These are phyloP conservation scores for Penicillium subrubescens DNA, from an alignment of 495 filamentous ascomycete genomes.

Conservation along the genomic window DNA sequence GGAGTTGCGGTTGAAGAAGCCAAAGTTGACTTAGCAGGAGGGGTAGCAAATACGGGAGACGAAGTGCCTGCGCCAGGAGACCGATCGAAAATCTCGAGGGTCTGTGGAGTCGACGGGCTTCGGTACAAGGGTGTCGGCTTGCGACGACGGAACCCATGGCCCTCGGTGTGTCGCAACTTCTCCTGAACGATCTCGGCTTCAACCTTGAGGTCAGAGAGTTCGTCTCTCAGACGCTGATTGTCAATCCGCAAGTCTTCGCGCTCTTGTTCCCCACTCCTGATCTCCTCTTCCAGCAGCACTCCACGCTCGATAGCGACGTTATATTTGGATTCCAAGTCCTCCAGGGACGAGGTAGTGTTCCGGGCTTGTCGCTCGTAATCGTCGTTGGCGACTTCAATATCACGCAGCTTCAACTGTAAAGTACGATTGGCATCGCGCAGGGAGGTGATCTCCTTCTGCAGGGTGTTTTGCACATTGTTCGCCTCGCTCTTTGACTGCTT, in stretches of 20 bases:
- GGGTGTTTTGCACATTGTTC: slow-evolving; percentile 73
- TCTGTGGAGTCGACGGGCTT: slow-evolving; percentile 53
- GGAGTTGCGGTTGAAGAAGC: slow-evolving; percentile 78
- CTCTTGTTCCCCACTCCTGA: slow-evolving; percentile 86
- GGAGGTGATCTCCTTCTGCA: slow-evolving; percentile 95
- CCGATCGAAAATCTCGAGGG: slow-evolving; percentile 49
- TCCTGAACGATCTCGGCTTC: slow-evolving; percentile 93
- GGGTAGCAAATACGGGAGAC: slow-evolving; percentile 71
- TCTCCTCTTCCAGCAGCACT: slow-evolving; percentile 94
- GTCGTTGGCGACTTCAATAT: slow-evolving; percentile 97
- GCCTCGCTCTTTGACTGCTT: slow-evolving; percentile 91
- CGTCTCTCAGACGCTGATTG: slow-evolving; percentile 82
- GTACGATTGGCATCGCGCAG: slow-evolving; percentile 83
- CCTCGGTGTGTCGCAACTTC: slow-evolving; percentile 75
- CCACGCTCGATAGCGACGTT: slow-evolving; percentile 88
- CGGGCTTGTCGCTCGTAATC: slow-evolving; percentile 96
- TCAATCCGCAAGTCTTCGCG: slow-evolving; percentile 86
- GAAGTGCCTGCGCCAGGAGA: slow-evolving; percentile 68
- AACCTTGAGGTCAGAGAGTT: slow-evolving; percentile 88
- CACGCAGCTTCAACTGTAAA: slow-evolving; percentile 78
- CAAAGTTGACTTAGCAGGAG: slow-evolving; percentile 68
- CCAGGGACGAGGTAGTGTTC: slow-evolving; percentile 89
- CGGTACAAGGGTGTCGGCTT: slow-evolving; percentile 53
- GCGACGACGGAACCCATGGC: slow-evolving; percentile 52
- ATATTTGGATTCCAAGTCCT: slow-evolving; percentile 96